Conservation (phyloP, 257 asterid genomes). For the Solanum neorickii region DNA sequence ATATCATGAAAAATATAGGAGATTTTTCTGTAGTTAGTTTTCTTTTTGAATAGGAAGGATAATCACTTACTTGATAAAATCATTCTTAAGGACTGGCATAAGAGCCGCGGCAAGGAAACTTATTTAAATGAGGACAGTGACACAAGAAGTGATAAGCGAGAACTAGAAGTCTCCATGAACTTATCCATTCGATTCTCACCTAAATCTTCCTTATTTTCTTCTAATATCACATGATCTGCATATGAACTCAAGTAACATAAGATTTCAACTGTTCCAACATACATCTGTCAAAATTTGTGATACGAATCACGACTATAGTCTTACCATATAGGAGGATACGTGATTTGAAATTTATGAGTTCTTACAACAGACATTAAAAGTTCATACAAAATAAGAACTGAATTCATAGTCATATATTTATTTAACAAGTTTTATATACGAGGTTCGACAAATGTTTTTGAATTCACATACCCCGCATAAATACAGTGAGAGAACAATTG, state of each 20-base stretch:
- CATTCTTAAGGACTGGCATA: constrained; percentile 45
- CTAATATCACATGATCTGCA: constrained; percentile 35
- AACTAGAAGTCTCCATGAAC: constrained; percentile 52
- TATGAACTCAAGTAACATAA: not conserved
- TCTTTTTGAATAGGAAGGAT: too few species aligned
- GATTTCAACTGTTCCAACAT: not conserved
- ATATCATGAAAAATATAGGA: not conserved
- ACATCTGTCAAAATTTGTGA: not conserved
- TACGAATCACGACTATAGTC: not conserved
- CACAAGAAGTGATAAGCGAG: constrained; percentile 57
- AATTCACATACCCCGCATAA: not conserved
- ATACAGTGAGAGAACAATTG: not conserved
- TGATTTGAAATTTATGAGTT: not conserved
- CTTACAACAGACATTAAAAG: not conserved
- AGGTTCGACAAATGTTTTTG: not conserved
- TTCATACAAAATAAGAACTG: not conserved
- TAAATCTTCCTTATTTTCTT: constrained; percentile 63
- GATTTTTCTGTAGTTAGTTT: too few species aligned
- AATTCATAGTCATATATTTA: not conserved
- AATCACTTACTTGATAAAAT: too few species aligned
- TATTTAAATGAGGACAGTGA: constrained; percentile 48
- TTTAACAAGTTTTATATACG: not conserved
- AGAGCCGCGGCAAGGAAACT: constrained; percentile 55
- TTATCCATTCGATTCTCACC: constrained; percentile 72
- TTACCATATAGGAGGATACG: not conserved